Conservation (phyloP, 257 asterid genomes). For the Solanum corneliomulleri region DNA sequence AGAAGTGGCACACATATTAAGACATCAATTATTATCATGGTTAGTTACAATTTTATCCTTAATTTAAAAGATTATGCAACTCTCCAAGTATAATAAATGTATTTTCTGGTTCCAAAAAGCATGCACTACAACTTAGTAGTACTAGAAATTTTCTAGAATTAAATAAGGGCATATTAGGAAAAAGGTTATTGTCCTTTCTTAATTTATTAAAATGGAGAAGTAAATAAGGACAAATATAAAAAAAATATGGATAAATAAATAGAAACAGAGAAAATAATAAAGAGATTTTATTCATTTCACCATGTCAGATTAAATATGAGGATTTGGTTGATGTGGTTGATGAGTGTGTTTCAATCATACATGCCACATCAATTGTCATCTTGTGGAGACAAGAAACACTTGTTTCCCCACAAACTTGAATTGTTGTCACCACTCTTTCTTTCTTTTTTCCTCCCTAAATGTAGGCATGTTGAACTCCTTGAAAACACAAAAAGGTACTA, state of each 20-base stretch:
- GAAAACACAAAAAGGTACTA: constrained; percentile 7
- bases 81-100: no score
- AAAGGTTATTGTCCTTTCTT: no score
- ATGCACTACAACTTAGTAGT: no score
- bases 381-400: constrained; percentile 5
- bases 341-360: not conserved
- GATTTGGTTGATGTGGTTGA: not conserved
- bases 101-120: no score
- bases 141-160: no score
- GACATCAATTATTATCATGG: no score
- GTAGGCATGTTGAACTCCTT: constrained; percentile 18
- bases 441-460: constrained; percentile 6
- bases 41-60: no score
- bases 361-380: not conserved
- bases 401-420: constrained; percentile 2
- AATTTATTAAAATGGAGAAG: no score
- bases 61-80: no score
- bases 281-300: not conserved
- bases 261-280: not conserved
- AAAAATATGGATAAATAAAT: fast-evolving
- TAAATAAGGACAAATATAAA: no score
- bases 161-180: no score
- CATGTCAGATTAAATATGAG: fast-evolving
- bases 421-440: not conserved
- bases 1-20: no score